These are phyloP conservation scores for Sparassis latifolia DNA, from an alignment of 1,284 basidiomycete genomes.

Conservation along the genomic window DNA sequence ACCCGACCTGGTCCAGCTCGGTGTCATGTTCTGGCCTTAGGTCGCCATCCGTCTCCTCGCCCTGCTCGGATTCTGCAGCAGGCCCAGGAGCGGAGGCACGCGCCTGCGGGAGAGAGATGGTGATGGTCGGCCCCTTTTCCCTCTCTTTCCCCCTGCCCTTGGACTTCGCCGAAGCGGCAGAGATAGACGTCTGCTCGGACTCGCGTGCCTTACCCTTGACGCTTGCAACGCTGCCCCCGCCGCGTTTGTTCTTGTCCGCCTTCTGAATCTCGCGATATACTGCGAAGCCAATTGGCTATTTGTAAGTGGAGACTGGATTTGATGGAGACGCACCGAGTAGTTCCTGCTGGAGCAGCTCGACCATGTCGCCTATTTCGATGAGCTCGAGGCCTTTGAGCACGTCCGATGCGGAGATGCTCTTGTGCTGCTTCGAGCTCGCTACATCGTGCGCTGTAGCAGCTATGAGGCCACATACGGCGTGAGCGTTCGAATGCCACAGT, in stretches of 20 bases:
- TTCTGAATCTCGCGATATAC: constrained; percentile 57
- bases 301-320: no score
- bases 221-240: constrained; percentile 27
- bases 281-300: constrained; percentile 16
- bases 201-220: constrained; percentile 28
- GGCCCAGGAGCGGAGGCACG: constrained; percentile 8
- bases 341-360: constrained; percentile 63
- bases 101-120: constrained; percentile 9
- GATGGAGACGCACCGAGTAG: constrained; percentile 49
- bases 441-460: constrained; percentile 74
- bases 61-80: constrained; percentile 7
- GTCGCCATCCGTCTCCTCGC: not conserved
- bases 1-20: constrained; percentile 20
- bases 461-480: constrained; percentile 39
- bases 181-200: constrained; percentile 16
- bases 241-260: constrained; percentile 37
- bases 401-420: constrained; percentile 83
- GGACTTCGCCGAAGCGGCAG: constrained; percentile 2
- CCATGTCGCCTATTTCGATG: constrained; percentile 75
- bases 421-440: constrained; percentile 78
- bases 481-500: constrained; percentile 1
- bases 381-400: constrained; percentile 81
- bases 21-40: constrained; percentile 27
- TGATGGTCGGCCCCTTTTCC: constrained; percentile 18
- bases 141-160: constrained; percentile 22